Conservation (phyloP, 2,329 filamentous ascomycete species). For the Colletotrichum sp. region DNA sequence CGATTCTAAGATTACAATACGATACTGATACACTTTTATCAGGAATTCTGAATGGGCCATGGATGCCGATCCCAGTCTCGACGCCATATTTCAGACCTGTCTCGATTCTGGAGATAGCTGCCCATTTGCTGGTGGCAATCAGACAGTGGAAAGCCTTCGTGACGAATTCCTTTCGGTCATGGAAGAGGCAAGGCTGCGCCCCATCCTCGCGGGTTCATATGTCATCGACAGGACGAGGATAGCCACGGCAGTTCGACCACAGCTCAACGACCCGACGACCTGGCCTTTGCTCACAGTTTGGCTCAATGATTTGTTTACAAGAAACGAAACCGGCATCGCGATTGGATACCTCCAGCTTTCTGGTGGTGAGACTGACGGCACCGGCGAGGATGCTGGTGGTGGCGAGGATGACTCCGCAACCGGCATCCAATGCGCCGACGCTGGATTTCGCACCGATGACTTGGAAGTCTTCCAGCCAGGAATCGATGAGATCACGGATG, state of each 20-base stretch:
- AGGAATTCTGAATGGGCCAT: background rate
- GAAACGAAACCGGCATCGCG: background rate
- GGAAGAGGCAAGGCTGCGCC: background rate
- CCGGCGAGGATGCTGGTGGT: background rate
- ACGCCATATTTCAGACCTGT: background rate
- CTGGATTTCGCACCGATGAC: background rate
- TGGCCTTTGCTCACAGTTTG: background rate
- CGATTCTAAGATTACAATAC: background rate
- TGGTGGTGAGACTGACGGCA: background rate
- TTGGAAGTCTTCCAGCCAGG: background rate
- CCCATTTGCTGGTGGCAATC: background rate
- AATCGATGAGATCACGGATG: background rate
- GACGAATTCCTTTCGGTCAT: background rate
- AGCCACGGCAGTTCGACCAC: background rate
- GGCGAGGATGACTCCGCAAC: background rate
- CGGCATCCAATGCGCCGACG: background rate
- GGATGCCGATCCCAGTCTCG: background rate
- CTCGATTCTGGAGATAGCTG: background rate
- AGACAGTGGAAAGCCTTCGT: background rate
- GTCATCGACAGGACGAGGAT: background rate
- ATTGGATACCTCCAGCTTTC: fast-evolving
- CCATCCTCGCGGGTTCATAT: background rate
- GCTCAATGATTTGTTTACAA: background rate
- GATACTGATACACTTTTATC: background rate
- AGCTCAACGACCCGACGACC: background rate